A percentile compares a stretch with the other conserved stretches of the same genome.
phyloP scores from a whole-genome alignment of 2,329 filamentous ascomycete genomes.

The Colletotrichum echinochloae region DNA sequence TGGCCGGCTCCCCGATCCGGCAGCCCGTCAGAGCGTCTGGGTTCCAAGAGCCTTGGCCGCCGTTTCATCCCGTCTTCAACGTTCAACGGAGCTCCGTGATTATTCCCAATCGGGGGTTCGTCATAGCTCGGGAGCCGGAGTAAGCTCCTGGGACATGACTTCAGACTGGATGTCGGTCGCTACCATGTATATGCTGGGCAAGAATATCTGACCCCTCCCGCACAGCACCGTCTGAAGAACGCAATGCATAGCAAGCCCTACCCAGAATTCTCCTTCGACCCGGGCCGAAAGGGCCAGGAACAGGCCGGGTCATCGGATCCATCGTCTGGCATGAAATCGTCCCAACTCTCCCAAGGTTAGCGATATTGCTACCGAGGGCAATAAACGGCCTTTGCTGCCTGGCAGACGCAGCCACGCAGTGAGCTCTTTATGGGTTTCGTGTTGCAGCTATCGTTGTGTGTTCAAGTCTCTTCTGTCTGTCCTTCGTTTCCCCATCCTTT shows the following conservation, averaged over 20 bases:
- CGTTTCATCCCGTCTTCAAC: conserved; percentile 24
- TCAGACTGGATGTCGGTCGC: neutral
- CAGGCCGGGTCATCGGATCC: neutral
- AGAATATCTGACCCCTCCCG: neutral
- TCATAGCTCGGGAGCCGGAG: neutral
- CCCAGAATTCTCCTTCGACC: neutral
- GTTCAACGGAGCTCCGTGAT: conserved; percentile 25
- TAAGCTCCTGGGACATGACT: neutral
- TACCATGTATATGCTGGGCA: too few relatives aligned
- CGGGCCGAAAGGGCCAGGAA: neutral
- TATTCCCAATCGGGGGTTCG: neutral
- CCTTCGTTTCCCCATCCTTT: neutral
- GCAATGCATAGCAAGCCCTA: conserved; percentile 13
- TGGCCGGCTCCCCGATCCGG: conserved; percentile 1
- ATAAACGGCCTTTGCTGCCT: neutral
- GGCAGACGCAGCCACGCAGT: neutral
- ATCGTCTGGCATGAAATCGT: neutral
- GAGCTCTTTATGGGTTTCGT: neutral
- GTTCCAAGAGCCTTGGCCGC: neutral
- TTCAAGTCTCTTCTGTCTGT: neutral
- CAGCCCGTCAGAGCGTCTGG: neutral
- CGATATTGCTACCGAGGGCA: too few relatives aligned
- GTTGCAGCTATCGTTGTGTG: neutral
- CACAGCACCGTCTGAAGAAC: conserved; percentile 4
- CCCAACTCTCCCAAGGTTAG: neutral